Conservation (phyloP, 129 eudicot species). For the sunflower (Helianthus annuus) region DNA sequence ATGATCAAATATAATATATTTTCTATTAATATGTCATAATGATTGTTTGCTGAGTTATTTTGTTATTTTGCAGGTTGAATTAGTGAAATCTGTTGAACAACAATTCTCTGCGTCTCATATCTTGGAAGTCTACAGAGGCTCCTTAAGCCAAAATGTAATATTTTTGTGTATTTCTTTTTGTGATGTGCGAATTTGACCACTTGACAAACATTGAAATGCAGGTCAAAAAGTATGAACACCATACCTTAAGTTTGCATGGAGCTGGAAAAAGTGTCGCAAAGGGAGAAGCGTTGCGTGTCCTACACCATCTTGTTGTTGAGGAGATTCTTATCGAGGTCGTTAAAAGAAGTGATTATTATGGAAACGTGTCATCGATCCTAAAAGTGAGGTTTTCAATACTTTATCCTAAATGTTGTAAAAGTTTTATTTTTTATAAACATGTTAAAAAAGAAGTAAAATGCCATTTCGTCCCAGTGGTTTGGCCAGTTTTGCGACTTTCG, state of each 20-base stretch:
- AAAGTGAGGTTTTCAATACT: slow-evolving; percentile 41
- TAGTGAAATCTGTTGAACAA: slow-evolving; percentile 72
- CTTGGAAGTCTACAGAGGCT: slow-evolving; percentile 89
- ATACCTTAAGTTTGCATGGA: slow-evolving; percentile 75
- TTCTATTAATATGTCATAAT: not conserved
- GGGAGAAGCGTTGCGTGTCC: slow-evolving; percentile 83
- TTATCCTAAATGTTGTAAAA: not conserved
- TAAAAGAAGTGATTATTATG: slow-evolving; percentile 76
- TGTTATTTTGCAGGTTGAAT: slow-evolving; percentile 61
- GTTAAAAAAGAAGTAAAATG: not conserved
- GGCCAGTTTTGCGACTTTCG: too few species aligned
- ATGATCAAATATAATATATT: slow-evolving; percentile 25
- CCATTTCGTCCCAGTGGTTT: too few species aligned
- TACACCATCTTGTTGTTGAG: slow-evolving; percentile 79
- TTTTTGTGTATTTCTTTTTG: not conserved
- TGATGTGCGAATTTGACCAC: slow-evolving; percentile 4
- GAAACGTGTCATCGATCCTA: slow-evolving; percentile 75
- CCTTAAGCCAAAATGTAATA: slow-evolving; percentile 82
- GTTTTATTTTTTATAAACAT: not conserved
- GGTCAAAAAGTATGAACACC: slow-evolving; percentile 87
- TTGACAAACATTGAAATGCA: slow-evolving; percentile 22
- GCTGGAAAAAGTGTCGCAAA: slow-evolving; percentile 76
- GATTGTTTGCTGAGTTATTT: slow-evolving; percentile 17
- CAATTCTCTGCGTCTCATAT: slow-evolving; percentile 80
- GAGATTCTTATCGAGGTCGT: slow-evolving; percentile 79